Evolutionary conservation across 257 asterid genomes (phyloP), one percentile per base, ranked within the genome.

Genomic region (Craterostigma plantagineum): DNA sequence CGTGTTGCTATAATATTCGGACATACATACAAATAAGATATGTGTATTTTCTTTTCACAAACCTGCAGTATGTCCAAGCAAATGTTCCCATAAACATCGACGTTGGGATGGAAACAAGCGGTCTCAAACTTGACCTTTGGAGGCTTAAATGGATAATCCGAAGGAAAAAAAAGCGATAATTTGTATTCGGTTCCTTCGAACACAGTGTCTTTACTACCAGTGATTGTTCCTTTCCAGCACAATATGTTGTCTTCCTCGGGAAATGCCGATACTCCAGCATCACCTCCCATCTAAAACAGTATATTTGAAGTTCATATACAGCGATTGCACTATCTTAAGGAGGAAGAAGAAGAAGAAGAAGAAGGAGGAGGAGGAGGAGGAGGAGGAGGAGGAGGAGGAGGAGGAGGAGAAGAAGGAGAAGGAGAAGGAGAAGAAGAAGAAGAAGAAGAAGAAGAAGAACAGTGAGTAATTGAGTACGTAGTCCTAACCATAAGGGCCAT

Each of bases 31-130:
- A 4, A n/a, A 42, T 13, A 3, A 13, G 16, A 42, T n/a, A n/a
- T n/a, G n/a, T n/a, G n/a, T 23, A 6, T 23, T 23, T 23, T 23
- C 6, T 6, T 23, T 6, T 23, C 30, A 16, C 48, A 40, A 51
- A 83, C 95, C 86, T 81, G 95, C 33, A 83, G 72, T 58, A 79
- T 90, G 58, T 90, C 95, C 71, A 90, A 65, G 74, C 95, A 90
- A 40, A 90, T 83, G 55, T 83, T 83, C 16, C 98, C 99, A 18
- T 58, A 57, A 9, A 72, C 63, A 56, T 90, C 94, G 1, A 90
- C 84, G 43, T 90, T 90, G 10, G 99, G 99, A 48, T 90, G 95
- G 70, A 83, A 90, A 67, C 99, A 90, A 58, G 63, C 63, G 0
- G 95, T 79, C 79, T 83, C 99, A 11, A 90, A 90, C 51, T 79